Base-by-base conservation (phyloP, 2,329 filamentous ascomycete genomes). In the Dactylellina leptospora region DNA sequence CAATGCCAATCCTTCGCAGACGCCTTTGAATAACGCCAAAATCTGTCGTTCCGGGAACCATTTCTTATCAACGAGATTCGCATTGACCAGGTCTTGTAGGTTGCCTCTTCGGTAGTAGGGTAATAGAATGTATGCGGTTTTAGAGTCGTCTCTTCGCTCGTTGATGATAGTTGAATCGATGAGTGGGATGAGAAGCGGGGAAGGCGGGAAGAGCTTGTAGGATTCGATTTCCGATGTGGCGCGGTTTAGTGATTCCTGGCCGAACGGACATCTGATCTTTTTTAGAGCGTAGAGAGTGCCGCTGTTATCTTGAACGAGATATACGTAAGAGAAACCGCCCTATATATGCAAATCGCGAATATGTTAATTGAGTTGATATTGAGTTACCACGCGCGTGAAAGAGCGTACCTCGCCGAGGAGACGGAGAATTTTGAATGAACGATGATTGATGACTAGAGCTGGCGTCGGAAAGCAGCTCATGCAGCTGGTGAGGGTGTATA, bases 271-370 rank as follows among this genome's bases (percentile, higher is more conserved):
- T 79, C 93, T 89, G 80, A 99, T 99, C 85, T 99, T 99, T 82
- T 99, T 99, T 74, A 97, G 88, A 16, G 95, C 95, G 80, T 96
- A 93, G 48, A 96, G 86, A 77, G 93, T 88, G 70, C 91, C 90
- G 60, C 87, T 84, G 50, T 90, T 93, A 80, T 97, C 93, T 84
- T 97, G 91, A 71, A 99, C 95, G 70, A 99, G 90, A 82, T 99
- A 99, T 77, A 99, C 95, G 81, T 97, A 99, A 75, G 92, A 96
- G 84, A 99, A 99, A 78, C 95, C 95, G 79, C 95, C 95, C 90
- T 93, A 9, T 11, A 40, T 40, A 40, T 40, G n/a, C n/a, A n/a
- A n/a, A 40, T 40, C 36, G 11, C 6, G 30, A 36, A 6, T 40
- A 11, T 40, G 18, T 40, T 16, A 40, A n/a, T n/a, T 40, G 4